A percentile compares a stretch with the other conserved stretches of the same genome.
Conservation (phyloP, 2,329 filamentous ascomycete species). For the Ceratocystis colombiana region DNA sequence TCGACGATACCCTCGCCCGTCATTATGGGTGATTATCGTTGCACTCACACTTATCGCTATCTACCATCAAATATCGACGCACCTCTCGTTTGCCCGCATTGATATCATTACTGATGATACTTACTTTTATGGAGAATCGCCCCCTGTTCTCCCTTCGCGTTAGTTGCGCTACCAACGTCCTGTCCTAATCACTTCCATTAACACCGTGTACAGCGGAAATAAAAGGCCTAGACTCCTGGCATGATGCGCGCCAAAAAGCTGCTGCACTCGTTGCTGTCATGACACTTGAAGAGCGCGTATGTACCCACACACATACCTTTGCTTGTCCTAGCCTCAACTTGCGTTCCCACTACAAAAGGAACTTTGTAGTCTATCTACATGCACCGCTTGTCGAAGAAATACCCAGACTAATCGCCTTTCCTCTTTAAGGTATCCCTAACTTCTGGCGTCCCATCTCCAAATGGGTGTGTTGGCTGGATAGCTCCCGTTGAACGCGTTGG, state of each 20-base stretch:
- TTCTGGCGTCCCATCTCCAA: constrained; percentile 53
- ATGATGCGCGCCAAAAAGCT: constrained; percentile 55
- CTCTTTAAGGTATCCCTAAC: constrained; percentile 53
- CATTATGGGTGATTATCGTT: no score
- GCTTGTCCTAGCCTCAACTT: not conserved
- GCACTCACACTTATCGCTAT: not conserved
- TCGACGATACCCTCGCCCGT: no score
- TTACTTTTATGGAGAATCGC: constrained; percentile 43
- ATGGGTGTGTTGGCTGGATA: constrained; percentile 41
- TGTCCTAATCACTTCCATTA: constrained; percentile 1
- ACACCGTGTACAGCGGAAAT: constrained; percentile 36
- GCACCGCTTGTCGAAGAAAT: no score
- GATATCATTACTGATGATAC: constrained; percentile 29
- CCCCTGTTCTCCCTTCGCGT: constrained; percentile 45
- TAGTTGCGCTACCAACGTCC: constrained; percentile 28
- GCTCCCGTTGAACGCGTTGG: constrained; percentile 33
- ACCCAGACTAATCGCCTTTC: not conserved
- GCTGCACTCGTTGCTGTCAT: constrained; percentile 58
- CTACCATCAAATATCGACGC: not conserved
- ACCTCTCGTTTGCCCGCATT: not conserved
- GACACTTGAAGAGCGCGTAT: constrained; percentile 63
- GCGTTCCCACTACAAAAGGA: not conserved
- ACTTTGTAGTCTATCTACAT: no score
- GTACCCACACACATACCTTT: constrained; percentile 4
- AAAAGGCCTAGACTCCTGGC: constrained; percentile 57